These are phyloP conservation scores for Fusarium transvaalense DNA, from an alignment of 2,329 filamentous ascomycete genomes.

Conservation along the genomic window DNA sequence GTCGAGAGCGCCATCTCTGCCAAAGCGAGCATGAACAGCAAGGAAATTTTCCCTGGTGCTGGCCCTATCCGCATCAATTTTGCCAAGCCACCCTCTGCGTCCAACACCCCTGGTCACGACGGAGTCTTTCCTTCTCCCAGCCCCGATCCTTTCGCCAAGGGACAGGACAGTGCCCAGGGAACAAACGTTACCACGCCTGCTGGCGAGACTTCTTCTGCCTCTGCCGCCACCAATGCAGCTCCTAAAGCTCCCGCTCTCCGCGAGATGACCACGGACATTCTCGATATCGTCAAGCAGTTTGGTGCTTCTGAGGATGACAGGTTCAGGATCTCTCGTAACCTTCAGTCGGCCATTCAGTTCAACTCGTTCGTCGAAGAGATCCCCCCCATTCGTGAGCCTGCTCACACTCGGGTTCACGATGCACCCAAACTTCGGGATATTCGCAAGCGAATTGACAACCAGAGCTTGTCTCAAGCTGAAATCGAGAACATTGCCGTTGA, in stretches of 20 bases:
- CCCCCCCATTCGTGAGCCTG: constrained; percentile 87
- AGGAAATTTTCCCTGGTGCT: constrained; percentile 97
- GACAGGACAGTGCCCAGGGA: constrained; percentile 59
- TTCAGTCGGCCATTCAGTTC: constrained; percentile 83
- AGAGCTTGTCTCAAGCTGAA: constrained; percentile 84
- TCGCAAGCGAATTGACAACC: constrained; percentile 96
- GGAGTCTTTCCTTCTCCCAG: constrained; percentile 91
- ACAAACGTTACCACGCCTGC: constrained; percentile 48
- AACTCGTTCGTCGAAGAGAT: constrained; percentile 83
- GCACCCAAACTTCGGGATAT: constrained; percentile 96
- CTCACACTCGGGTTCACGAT: constrained; percentile 89
- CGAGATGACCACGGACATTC: constrained; percentile 85
- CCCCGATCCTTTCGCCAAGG: constrained; percentile 82
- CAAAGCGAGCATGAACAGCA: constrained; percentile 89
- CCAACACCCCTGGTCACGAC: constrained; percentile 89
- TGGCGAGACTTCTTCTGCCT: constrained; percentile 54
- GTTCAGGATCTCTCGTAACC: constrained; percentile 75
- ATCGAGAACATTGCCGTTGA: constrained; percentile 92
- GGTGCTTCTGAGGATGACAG: constrained; percentile 86
- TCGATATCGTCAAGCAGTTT: constrained; percentile 88
- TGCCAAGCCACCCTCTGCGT: constrained; percentile 92
- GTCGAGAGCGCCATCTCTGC: constrained; percentile 92
- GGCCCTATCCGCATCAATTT: constrained; percentile 97
- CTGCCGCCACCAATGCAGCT: constrained; percentile 56
- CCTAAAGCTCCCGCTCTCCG: constrained; percentile 78